Evolutionary conservation across 257 asterid genomes (phyloP), one percentile per base, ranked within the genome.

Genomic region (Plectranthus barbatus): DNA sequence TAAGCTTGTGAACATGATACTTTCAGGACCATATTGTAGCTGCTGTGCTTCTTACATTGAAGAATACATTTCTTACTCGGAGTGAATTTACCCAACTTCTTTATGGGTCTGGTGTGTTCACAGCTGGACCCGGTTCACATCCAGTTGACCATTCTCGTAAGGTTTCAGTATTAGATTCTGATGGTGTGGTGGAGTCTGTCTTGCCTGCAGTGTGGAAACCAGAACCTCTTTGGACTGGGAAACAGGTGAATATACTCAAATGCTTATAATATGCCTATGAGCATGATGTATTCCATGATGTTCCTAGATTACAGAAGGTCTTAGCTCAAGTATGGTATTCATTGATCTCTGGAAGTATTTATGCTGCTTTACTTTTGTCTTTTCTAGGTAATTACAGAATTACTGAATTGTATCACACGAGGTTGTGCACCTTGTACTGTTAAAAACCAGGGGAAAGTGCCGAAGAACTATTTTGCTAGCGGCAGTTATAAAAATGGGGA

Each of bases 141-240:
- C 54, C 73, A 20, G 74, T 76, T 59, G 78, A 74, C 45, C 64
- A 64, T 51, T 68, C 84, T 17, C 59, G 24, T 6, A 91, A 83
- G 75, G 79, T 83, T 69, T 83, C 94, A 34, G 15, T 78, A 10
- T 70, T 81, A 51, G 86, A 81, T 72, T 81, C 82, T 45, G 98
- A 88, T 69, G 79, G 85, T 65, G 12, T 67, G 62, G 76, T 84
- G 76, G 77, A 69, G 67, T 73, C 91, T 64, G 71, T 87, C 42
- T 70, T 87, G 77, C 99, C 99, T 44, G 65, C 97, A 58, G 71
- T 90, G 37, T 90, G 91, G 99, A 89, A 90, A 76, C 99, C 99
- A 46, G 78, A 75, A 75, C 99, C 95, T 67, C 95, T 90, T 71
- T 93, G 99, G 99, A 93, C 99, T 7, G 99, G 99, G 71, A 93